Evolutionary conservation across 2,329 filamentous ascomycete species (phyloP).

Genomic region (Ceratocystiopsis brevicomis): DNA sequence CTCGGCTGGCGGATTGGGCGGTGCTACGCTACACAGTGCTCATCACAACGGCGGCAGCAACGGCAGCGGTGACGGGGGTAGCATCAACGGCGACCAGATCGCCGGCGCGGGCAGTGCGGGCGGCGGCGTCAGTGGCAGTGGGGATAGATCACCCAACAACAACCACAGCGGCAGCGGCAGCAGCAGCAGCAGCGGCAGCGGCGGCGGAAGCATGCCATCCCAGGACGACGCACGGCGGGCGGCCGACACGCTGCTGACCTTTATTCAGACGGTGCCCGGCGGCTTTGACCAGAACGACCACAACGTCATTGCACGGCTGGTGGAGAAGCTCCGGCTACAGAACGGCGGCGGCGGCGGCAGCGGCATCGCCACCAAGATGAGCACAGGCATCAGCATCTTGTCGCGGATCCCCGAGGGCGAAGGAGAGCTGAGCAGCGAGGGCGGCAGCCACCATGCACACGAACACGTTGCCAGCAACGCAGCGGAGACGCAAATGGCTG

Average conservation of each 20-base stretch:
- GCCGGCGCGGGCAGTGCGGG: no score
- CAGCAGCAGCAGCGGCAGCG: constrained; percentile 26
- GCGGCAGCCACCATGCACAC: constrained; percentile 9
- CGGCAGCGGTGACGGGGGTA: not conserved
- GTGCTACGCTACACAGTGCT: constrained; percentile 2
- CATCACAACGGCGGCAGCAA: not conserved
- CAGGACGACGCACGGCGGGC: constrained; percentile 75
- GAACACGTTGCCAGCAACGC: constrained; percentile 17
- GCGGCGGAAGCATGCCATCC: constrained; percentile 45
- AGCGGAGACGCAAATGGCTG: no score
- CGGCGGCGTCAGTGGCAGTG: constrained; percentile 2
- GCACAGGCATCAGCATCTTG: constrained; percentile 26
- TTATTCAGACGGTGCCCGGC: constrained; percentile 50
- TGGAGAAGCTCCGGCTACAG: constrained; percentile 65
- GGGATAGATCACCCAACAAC: constrained; percentile 11
- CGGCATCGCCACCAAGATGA: not conserved
- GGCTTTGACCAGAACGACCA: constrained; percentile 64
- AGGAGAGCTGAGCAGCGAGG: constrained; percentile 26
- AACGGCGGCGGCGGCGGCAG: no score
- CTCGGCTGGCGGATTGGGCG: constrained; percentile 10
- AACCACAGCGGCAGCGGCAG: constrained; percentile 31
- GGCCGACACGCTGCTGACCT: constrained; percentile 62
- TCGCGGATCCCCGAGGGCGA: constrained; percentile 40
- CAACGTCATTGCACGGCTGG: constrained; percentile 58
- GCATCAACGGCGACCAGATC: not conserved